Evolutionary conservation across 495 filamentous ascomycete species (phyloP), one percentile per base, ranked within the genome.

Genomic region (Neurospora terricola): DNA sequence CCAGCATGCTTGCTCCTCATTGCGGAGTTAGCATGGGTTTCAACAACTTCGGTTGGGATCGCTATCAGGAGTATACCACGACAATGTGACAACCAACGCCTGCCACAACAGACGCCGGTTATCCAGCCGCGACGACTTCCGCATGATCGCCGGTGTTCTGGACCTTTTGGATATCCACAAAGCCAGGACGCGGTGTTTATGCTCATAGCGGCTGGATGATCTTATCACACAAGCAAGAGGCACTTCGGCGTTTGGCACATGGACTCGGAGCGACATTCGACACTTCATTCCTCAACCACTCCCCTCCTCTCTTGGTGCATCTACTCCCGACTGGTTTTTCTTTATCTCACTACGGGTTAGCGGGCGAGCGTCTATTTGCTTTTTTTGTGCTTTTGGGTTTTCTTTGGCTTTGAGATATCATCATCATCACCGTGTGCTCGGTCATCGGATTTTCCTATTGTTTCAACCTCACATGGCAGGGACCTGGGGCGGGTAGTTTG

Each of bases 1-100:
- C 96, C 23, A 98, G 96, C 84, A 91, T 93, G 89, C 87, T 98
- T 69, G 88, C 92, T 73, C 87, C 88, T 78, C 92, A 93, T 81
- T 99, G 96, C 84, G 91, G 93, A 78, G 88, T 89, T 72, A 89
- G 90, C 81, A 81, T 87, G 74, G 92, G 92, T 18, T 94, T 91
- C 82, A 90, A 89, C 76, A 86, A 88, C 70, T 93, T 93, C 80
- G 91, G 88, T 73, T 97, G 96, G 94, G 91, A 91, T 77, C 83
- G 86, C 72, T 90, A 87, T 76, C 86, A 88, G 73, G 88, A 90
- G 73, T 90, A 88, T 78, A 82, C 87, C 70, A 85, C 88, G 69
- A 88, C 85, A 59, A 90, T 90, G 86, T 90, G 87, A 89, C 88
- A 88, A 88, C 75, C 86, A 87, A 74, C 79, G 74, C 73, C 81